Evolutionary conservation across 257 asterid genomes (phyloP), one percentile per base, ranked within the genome.

Genomic region (Jasminum sambac): DNA sequence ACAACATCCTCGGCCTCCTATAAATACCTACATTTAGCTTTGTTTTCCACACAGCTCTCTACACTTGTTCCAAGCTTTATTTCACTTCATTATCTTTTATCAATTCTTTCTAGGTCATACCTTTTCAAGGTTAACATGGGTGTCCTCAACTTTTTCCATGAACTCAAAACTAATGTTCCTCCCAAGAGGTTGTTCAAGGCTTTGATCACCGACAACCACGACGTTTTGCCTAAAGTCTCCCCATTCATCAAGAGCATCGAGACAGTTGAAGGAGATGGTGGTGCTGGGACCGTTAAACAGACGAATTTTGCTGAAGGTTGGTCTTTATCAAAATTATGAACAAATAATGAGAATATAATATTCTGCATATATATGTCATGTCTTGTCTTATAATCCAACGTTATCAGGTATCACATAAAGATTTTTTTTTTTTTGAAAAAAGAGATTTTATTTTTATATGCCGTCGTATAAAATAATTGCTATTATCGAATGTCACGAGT

Each of bases 141-240:
- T 16, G 6, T 46, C 57, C 0, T 0, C 57, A 46, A 46, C 8
- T 40, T 11, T 40, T 40, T 40, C 44, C 44, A 6, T 6, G 44
- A 40, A 46, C 6, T 16, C 21, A 46, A 46, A 14, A 17, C 75
- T 37, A 76, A 76, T 80, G 59, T 69, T 5, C 46, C 76, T 0
- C 48, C 76, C 17, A 52, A 70, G 1, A 55, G 84, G 24, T 3
- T 80, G 44, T 80, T 64, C 81, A 80, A 76, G 64, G 81, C 81
- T 11, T 14, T 75, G 36, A 37, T 76, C 1, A 60, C 60, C 5
- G 79, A 76, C 0, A 34, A 76, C 0, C 10, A 24, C 19, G 52
- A 76, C 0, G 72, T 72, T 12, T 1, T 80, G 19, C 84, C 84
- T 0, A 76, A 80, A 6, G 43, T 57, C 65, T 12, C 6, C 26